Evolutionary conservation across 2,329 filamentous ascomycete species (phyloP).

Genomic region (Stromatinia cepivora): DNA sequence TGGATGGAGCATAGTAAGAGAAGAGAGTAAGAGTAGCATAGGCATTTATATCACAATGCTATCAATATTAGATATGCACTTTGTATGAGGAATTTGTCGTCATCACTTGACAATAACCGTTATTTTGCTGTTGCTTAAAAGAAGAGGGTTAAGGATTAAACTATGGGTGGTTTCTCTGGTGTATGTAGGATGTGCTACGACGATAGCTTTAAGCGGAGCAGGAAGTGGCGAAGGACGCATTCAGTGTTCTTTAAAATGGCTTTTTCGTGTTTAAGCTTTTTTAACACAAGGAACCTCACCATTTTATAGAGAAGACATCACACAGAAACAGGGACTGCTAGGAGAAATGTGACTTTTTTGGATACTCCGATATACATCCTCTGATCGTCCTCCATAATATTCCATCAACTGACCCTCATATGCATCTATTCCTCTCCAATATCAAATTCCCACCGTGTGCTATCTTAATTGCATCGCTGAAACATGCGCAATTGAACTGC

Average conservation of each 20-base stretch:
- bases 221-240: not conserved
- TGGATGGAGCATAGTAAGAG: no score
- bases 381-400: not conserved
- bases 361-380: not conserved
- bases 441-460: constrained; percentile 9
- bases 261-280: not conserved
- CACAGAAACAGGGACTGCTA: not conserved
- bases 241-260: not conserved
- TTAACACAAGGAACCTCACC: not conserved
- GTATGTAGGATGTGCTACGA: not conserved
- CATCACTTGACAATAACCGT: not conserved
- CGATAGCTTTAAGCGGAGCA: no score
- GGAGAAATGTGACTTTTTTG: not conserved
- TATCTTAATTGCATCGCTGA: constrained; percentile 2
- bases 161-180: no score
- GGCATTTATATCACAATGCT: not conserved
- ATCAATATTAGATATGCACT: not conserved
- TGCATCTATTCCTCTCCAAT: constrained; percentile 2
- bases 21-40: not conserved
- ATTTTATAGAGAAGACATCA: not conserved
- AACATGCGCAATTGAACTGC: constrained; percentile 3
- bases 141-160: not conserved
- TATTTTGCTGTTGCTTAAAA: not conserved
- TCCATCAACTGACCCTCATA: not conserved
- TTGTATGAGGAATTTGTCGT: not conserved